Conservation (phyloP, 2,329 filamentous ascomycete species). For the Fusarium albidum region DNA sequence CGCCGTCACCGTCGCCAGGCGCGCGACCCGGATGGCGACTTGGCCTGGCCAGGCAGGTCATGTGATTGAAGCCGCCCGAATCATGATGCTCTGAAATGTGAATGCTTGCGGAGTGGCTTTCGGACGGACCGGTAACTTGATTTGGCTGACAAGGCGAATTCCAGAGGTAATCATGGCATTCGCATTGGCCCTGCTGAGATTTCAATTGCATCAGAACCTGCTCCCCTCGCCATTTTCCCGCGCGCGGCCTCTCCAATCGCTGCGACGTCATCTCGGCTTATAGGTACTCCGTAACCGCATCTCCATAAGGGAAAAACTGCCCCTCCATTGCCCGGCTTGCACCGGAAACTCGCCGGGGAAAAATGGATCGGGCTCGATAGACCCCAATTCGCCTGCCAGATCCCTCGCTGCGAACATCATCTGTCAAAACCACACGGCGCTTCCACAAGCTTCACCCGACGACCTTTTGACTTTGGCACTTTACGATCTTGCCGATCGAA, state of each 20-base stretch:
- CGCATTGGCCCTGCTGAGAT: slow-evolving; percentile 1
- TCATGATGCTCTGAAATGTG: slow-evolving; percentile 4
- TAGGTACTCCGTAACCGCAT: too few relatives aligned
- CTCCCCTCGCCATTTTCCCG: background rate
- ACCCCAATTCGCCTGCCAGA: slow-evolving; percentile 27
- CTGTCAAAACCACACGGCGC: slow-evolving; percentile 18
- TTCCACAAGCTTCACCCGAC: slow-evolving; percentile 18
- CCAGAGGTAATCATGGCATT: slow-evolving; percentile 18
- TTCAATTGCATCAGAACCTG: slow-evolving; percentile 1
- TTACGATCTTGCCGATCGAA: slow-evolving; percentile 2
- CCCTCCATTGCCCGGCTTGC: slow-evolving; percentile 38
- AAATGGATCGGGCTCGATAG: slow-evolving; percentile 33
- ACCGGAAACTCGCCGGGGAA: slow-evolving; percentile 36
- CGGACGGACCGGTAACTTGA: slow-evolving; percentile 23
- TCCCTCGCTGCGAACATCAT: slow-evolving; percentile 31
- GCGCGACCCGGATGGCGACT: slow-evolving; percentile 8
- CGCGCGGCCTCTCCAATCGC: background rate
- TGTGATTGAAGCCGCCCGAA: slow-evolving; percentile 31
- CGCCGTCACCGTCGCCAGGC: slow-evolving; percentile 16
- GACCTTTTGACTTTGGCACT: background rate
- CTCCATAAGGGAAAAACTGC: slow-evolving; percentile 10
- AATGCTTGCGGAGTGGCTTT: slow-evolving; percentile 10
- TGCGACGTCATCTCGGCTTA: slow-evolving; percentile 32
- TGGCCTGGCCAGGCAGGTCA: slow-evolving; percentile 21
- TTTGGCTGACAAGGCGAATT: slow-evolving; percentile 1